Evolutionary conservation across 2,329 filamentous ascomycete species (phyloP).

Genomic region (Xylariaceae sp.): DNA sequence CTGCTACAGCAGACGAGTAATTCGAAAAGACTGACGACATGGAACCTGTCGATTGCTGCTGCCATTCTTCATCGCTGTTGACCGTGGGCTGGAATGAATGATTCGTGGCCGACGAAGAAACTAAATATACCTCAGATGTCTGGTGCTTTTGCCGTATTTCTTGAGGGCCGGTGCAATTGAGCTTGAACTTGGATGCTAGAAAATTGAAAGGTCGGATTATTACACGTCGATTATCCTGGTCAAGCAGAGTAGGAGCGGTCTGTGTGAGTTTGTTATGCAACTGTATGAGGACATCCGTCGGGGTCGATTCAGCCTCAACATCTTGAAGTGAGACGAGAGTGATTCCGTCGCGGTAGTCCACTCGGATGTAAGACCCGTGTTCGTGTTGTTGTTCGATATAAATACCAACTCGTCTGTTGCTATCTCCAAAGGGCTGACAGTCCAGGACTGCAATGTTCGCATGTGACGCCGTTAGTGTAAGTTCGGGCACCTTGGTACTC

Average conservation of each 20-base stretch:
- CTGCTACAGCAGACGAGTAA: neutral
- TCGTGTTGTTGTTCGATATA: neutral
- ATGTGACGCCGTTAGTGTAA: neutral
- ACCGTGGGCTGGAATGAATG: neutral
- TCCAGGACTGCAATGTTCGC: constrained; percentile 4
- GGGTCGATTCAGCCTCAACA: neutral
- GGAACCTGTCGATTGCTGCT: neutral
- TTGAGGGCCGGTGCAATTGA: neutral
- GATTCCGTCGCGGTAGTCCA: neutral
- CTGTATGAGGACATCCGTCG: constrained; percentile 1
- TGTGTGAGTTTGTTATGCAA: neutral
- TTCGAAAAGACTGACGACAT: neutral
- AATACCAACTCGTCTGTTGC: neutral
- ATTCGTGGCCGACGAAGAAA: neutral
- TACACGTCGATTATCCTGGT: neutral
- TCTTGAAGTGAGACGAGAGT: neutral
- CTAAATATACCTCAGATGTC: neutral
- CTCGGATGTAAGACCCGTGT: neutral
- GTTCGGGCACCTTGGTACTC: neutral
- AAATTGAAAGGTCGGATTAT: neutral
- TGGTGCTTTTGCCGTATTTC: neutral
- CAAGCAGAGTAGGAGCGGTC: neutral
- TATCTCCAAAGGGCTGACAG: neutral
- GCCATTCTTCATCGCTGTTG: neutral
- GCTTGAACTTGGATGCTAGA: neutral